Conservation (phyloP, 108 stramenopile genomes). For the Discostella pseudostelligera region DNA sequence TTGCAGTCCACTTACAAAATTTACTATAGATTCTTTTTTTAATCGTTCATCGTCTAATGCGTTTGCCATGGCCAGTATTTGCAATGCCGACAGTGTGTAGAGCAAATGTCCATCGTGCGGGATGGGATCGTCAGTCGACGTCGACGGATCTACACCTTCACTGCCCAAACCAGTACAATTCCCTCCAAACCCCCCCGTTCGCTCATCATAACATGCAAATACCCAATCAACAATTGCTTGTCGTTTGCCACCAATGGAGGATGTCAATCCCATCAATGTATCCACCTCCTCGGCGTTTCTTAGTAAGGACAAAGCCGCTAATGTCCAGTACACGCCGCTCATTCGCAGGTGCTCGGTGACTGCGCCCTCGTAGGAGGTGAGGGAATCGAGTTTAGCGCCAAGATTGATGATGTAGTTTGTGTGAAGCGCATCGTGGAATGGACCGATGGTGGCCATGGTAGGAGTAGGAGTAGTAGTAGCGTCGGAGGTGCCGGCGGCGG, state of each 20-base stretch:
- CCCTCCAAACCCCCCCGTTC: conserved; percentile 91
- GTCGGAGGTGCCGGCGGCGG: neutral
- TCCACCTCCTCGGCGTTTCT: conserved; percentile 62
- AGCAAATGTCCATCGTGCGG: conserved; percentile 94
- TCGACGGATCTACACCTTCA: neutral
- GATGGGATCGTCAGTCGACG: neutral
- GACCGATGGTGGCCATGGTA: conserved; percentile 18
- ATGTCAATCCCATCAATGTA: conserved; percentile 51
- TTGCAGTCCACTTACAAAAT: conserved; percentile 87
- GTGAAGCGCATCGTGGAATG: conserved; percentile 78
- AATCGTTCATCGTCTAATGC: conserved; percentile 55
- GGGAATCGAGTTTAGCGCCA: conserved; percentile 68
- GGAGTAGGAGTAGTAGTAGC: neutral
- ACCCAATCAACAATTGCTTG: conserved; percentile 91
- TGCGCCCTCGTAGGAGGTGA: conserved; percentile 87
- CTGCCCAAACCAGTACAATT: conserved; percentile 45
- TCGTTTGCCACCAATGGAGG: conserved; percentile 6
- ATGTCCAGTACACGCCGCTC: conserved; percentile 97
- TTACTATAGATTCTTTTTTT: conserved; percentile 51
- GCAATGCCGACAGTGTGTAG: conserved; percentile 97
- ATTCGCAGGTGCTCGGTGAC: conserved; percentile 93
- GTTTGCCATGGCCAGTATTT: conserved; percentile 91
- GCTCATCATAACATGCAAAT: conserved; percentile 77
- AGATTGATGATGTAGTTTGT: conserved; percentile 72
- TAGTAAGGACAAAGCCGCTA: conserved; percentile 88